A percentile compares a stretch with the other conserved stretches of the same genome.
These are phyloP conservation scores for Begonia fuchsioides DNA, from an alignment of 306 rosid genomes.

Conservation along the genomic window DNA sequence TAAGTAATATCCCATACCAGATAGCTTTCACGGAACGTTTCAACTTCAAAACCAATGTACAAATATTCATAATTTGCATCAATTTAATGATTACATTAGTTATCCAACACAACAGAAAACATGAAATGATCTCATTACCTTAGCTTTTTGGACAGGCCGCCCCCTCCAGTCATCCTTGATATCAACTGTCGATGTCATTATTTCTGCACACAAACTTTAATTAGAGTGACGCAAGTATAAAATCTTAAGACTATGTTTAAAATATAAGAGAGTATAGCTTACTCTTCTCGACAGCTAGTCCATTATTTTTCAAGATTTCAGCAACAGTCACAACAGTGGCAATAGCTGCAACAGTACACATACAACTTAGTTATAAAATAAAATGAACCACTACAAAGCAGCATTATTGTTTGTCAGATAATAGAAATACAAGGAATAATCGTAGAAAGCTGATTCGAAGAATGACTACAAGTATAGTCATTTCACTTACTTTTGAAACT, in stretches of 20 bases:
- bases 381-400: no score
- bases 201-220: conserved; percentile 19
- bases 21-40: no score
- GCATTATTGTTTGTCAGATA: no score
- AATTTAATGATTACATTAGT: neutral
- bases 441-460: no score
- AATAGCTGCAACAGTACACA: conserved; percentile 25
- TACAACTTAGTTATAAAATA: no score
- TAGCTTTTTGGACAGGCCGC: conserved; percentile 38
- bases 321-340: conserved; percentile 53
- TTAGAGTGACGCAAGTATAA: neutral
- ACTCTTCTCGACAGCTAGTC: conserved; percentile 53
- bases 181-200: conserved; percentile 47
- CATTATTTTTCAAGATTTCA: conserved; percentile 51
- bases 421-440: no score
- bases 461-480: no score
- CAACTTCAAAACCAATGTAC: no score
- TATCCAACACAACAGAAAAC: neutral
- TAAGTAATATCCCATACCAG: no score
- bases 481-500: no score
- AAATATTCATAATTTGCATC: no score
- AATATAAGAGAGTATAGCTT: conserved; percentile 5
- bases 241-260: neutral
- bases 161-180: conserved; percentile 56
- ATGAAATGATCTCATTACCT: conserved; percentile 12